A percentile compares a stretch with the other conserved stretches of the same genome.
phyloP scores from a whole-genome alignment of 2,329 filamentous ascomycete genomes.

The Tolypocladium guangdongense region DNA sequence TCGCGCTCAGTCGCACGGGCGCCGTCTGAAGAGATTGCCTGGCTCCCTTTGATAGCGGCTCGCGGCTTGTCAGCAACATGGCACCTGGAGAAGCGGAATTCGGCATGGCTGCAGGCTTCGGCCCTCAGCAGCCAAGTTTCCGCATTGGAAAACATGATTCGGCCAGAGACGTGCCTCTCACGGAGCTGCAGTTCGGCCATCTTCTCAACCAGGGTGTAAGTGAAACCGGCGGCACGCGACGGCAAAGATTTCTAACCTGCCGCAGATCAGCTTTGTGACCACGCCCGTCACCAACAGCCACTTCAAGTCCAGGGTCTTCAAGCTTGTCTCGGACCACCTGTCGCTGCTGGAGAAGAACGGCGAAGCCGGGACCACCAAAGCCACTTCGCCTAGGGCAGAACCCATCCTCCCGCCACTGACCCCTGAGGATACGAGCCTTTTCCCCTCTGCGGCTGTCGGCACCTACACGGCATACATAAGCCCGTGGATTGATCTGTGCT shows the following conservation, averaged over 20 bases:
- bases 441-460: slow-evolving; percentile 55
- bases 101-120: slow-evolving; percentile 14
- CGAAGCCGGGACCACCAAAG: slow-evolving; percentile 25
- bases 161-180: slow-evolving; percentile 46
- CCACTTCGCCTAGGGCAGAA: slow-evolving; percentile 37
- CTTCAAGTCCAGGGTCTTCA: slow-evolving; percentile 59
- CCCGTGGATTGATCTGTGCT: slow-evolving; percentile 86
- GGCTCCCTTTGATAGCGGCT: not conserved
- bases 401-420: slow-evolving; percentile 59
- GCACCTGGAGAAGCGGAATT: slow-evolving; percentile 10
- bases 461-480: slow-evolving; percentile 73
- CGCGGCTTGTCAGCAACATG: slow-evolving; percentile 8
- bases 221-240: slow-evolving; percentile 8
- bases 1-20: not conserved
- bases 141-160: slow-evolving; percentile 69
- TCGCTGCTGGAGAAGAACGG: slow-evolving; percentile 30
- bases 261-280: slow-evolving; percentile 68
- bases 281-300: slow-evolving; percentile 65
- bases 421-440: slow-evolving; percentile 66
- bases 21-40: not conserved
- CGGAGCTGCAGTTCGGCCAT: slow-evolving; percentile 52
- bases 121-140: slow-evolving; percentile 34
- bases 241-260: not conserved
- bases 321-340: slow-evolving; percentile 47
- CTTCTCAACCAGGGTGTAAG: slow-evolving; percentile 60